phyloP scores from a whole-genome alignment of 257 asterid genomes.

The Nicotiana attenuata region DNA sequence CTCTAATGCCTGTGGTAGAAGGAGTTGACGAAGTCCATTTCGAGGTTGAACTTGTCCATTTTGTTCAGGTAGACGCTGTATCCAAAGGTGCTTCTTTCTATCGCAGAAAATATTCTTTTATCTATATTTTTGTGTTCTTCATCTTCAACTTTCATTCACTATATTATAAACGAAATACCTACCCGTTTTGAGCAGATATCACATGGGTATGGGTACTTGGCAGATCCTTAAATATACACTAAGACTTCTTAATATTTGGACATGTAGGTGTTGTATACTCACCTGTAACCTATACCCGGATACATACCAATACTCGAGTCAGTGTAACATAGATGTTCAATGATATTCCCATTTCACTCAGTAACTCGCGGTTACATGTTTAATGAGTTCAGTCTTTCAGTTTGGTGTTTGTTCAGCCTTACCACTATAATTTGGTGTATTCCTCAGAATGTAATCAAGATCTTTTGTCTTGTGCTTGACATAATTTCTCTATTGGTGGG shows the following conservation, averaged over 20 bases:
- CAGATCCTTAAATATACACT: not conserved
- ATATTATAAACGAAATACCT: not conserved
- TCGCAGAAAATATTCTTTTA: not conserved
- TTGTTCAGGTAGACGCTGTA: conserved; percentile 59
- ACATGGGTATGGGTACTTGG: not conserved
- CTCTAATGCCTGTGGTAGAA: conserved; percentile 49
- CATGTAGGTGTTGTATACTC: not conserved
- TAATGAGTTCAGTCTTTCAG: not conserved
- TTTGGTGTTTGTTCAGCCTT: too few relatives aligned
- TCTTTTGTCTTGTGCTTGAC: too few relatives aligned
- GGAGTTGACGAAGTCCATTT: conserved; percentile 72
- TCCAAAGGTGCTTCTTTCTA: not conserved
- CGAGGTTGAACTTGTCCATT: conserved; percentile 87
- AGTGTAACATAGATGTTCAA: not conserved
- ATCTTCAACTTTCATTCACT: not conserved
- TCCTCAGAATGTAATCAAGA: conserved; percentile 2
- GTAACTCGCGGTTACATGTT: not conserved
- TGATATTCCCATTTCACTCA: not conserved
- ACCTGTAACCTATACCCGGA: not conserved
- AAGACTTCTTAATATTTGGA: not conserved
- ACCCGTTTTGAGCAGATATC: not conserved
- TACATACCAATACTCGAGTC: not conserved
- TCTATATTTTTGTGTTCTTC: not conserved
- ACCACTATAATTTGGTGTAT: not conserved
- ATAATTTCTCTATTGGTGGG: too few relatives aligned